Base-by-base conservation (phyloP, 1,139 yeast species). In the Yamadazyma atmosphaerica region DNA sequence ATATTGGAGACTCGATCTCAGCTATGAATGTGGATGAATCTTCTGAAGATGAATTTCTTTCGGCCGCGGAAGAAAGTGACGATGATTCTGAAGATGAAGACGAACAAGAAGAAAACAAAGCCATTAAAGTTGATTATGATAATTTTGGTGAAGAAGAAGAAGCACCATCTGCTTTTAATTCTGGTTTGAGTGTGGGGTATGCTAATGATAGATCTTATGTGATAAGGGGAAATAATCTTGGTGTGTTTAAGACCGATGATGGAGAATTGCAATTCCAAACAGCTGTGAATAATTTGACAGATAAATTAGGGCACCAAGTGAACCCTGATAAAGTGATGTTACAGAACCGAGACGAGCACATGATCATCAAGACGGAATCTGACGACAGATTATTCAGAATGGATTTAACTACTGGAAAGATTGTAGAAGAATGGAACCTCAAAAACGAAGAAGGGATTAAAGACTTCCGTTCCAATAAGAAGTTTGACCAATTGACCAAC, bases 391-490 rank as follows among this genome's bases (percentile, higher is more conserved):
- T 88, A 35, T 86, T 74, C 61, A 76, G 79, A 49, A 76, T 88
- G 88, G 96, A 88, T 62, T 63, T 89, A 41, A 86, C 77, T 51
- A 74, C 81, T 41, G 96, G 96, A 6, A 70, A 81, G 52, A 74
- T 89, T 38, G 84, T 89, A 18, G 96, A 88, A 52, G 94, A 86
- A 57, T 88, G 95, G 95, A 63, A 72, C 28, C 65, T 77, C 9
- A 19, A 19, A 8, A 70, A 72, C 26, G 47, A 55, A 23, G 54
- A 60, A 14, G 58, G 74, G 6, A 68, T 82, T 19, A 74, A 70
- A 15, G 70, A 77, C 25, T 83, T 79, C 57, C 86, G 83, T 2
- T 90, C 95, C 6, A 69, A 79, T 13, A 63, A 74, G 40, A 88
- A 88, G 60, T 84, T 82, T 51, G 76, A 87, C 27, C 95, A 83